These are phyloP conservation scores for Neurospora sp. DNA, from an alignment of 495 filamentous ascomycete genomes.

Conservation along the genomic window DNA sequence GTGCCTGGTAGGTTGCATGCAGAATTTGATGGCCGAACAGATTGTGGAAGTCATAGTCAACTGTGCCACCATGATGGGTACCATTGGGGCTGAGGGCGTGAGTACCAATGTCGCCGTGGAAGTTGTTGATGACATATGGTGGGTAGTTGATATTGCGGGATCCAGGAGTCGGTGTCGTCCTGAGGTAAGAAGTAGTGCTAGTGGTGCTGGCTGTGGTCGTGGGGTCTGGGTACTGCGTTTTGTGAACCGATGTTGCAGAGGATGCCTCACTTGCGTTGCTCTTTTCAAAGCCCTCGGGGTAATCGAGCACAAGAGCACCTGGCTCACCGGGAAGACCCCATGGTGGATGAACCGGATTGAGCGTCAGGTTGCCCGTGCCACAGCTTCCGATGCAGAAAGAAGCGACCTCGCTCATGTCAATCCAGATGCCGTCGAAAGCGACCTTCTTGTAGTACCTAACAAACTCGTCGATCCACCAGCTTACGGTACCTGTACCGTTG, in stretches of 20 bases:
- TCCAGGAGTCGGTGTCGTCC: slow-evolving; percentile 57
- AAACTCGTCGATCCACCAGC: slow-evolving; percentile 69
- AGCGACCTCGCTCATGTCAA: slow-evolving; percentile 74
- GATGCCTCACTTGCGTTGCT: slow-evolving; percentile 63
- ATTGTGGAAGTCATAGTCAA: slow-evolving; percentile 78
- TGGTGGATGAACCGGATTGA: slow-evolving; percentile 62
- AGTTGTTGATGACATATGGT: slow-evolving; percentile 74
- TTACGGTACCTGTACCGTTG: slow-evolving; percentile 43
- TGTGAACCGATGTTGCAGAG: slow-evolving; percentile 38
- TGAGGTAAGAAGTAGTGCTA: slow-evolving; percentile 40
- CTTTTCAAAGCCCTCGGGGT: slow-evolving; percentile 62
- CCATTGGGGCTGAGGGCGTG: slow-evolving; percentile 72
- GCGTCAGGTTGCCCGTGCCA: slow-evolving; percentile 54
- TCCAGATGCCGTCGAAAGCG: slow-evolving; percentile 77
- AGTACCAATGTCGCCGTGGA: slow-evolving; percentile 63
- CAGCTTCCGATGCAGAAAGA: slow-evolving; percentile 79
- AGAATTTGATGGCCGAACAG: slow-evolving; percentile 66
- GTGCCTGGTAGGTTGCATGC: slow-evolving; percentile 69
- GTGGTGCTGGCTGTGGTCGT: slow-evolving; percentile 29
- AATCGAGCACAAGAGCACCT: slow-evolving; percentile 49
- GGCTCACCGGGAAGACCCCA: slow-evolving; percentile 58
- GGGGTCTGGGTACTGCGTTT: slow-evolving; percentile 14
- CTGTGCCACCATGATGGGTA: slow-evolving; percentile 59
- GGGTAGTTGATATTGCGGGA: slow-evolving; percentile 69
- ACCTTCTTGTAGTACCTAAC: slow-evolving; percentile 49